Percentiles rank a stretch among this genome's conserved stretches.
phyloP scores from a whole-genome alignment of 495 filamentous ascomycete genomes.

The Chaetomium tenue region DNA sequence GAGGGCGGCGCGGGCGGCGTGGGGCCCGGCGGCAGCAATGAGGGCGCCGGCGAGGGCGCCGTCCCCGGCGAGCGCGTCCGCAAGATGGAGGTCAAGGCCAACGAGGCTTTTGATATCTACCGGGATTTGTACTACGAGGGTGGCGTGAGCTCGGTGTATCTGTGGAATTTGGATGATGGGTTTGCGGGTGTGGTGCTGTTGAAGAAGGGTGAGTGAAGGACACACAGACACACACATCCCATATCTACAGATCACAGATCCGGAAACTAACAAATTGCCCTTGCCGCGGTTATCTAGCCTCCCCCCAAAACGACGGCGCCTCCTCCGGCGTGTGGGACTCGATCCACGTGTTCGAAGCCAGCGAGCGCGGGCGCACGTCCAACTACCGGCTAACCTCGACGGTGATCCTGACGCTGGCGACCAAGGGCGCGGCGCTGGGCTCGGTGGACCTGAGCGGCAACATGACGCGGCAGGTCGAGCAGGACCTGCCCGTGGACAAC shows the following conservation, averaged over 20 bases:
- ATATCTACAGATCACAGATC: constrained; percentile 5
- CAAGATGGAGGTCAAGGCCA: constrained; percentile 88
- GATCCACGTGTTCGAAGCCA: constrained; percentile 97
- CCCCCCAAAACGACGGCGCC: constrained; percentile 52
- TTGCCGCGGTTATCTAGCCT: constrained; percentile 20
- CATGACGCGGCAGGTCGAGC: constrained; percentile 94
- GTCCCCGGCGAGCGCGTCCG: constrained; percentile 82
- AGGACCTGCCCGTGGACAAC: constrained; percentile 81
- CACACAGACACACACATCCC: neutral
- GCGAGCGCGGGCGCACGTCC: constrained; percentile 81
- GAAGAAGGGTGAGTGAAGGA: constrained; percentile 73
- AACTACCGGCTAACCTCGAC: constrained; percentile 98
- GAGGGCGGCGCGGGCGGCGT: constrained; percentile 45
- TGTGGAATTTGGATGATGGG: constrained; percentile 98
- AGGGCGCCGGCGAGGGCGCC: constrained; percentile 60
- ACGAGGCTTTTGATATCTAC: constrained; percentile 97
- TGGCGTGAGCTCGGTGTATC: constrained; percentile 90
- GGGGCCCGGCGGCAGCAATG: constrained; percentile 39
- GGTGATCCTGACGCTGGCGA: constrained; percentile 85
- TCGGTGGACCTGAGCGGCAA: constrained; percentile 93
- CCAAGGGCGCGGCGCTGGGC: constrained; percentile 68
- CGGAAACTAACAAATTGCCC: neutral
- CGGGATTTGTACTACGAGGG: constrained; percentile 98
- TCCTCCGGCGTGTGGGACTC: constrained; percentile 91
- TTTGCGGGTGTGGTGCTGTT: constrained; percentile 94